A percentile compares a stretch with the other conserved stretches of the same genome.
Evolutionary conservation across 306 rosid species (phyloP).

Genomic region (Neltuma alba): DNA sequence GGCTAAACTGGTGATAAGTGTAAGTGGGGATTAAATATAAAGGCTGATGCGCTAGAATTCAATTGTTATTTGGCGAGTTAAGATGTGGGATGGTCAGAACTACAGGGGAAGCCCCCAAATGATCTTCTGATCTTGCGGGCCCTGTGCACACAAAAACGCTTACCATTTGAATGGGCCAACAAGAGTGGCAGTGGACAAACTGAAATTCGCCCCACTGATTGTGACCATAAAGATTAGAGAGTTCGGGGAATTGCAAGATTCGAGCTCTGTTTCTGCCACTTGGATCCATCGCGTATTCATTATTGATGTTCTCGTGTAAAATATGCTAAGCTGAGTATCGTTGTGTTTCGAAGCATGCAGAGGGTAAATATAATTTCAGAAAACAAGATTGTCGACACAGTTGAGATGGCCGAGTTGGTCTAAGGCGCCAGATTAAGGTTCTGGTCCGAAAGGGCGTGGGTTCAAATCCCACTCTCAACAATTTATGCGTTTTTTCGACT

Average conservation of each 20-base stretch:
- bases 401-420: conserved; percentile 24
- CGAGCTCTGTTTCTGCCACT: background rate
- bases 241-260: background rate
- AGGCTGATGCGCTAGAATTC: conserved; percentile 29
- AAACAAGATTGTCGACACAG: too few relatives aligned
- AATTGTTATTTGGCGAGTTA: conserved; percentile 31
- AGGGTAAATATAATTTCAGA: too few relatives aligned
- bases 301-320: background rate
- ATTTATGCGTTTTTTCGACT: background rate
- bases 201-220: background rate
- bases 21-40: conserved; percentile 23
- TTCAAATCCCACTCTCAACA: conserved; percentile 24
- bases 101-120: background rate
- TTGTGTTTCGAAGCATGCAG: background rate
- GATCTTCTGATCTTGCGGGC: conserved; percentile 1
- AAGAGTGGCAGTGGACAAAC: background rate
- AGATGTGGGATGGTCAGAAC: background rate
- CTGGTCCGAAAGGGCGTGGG: conserved; percentile 26
- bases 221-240: background rate
- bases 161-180: too few relatives aligned
- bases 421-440: conserved; percentile 19
- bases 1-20: background rate
- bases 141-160: background rate
- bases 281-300: background rate
- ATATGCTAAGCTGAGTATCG: background rate